phyloP scores from a whole-genome alignment of 257 asterid species.

The Ballota nigra region DNA sequence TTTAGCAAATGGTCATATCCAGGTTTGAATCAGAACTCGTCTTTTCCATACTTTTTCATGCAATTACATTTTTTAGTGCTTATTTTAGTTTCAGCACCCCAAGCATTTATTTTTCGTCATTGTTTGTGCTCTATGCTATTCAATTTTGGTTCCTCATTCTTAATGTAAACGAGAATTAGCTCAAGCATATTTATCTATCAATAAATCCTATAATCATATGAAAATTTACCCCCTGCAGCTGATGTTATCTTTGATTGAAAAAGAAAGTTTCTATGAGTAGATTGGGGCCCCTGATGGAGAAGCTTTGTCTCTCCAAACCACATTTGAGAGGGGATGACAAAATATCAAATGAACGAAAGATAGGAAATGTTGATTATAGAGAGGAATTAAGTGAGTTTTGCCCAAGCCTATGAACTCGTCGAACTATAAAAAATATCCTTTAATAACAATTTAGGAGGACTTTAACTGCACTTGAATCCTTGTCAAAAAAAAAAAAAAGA shows the following conservation, averaged over 20 bases:
- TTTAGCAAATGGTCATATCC: conserved; percentile 12
- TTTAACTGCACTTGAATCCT: not conserved
- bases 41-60: conserved; percentile 3
- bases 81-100: not conserved
- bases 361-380: not conserved
- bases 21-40: conserved; percentile 14
- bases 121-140: not conserved
- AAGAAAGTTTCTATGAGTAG: not conserved
- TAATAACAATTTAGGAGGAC: not conserved
- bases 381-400: not conserved
- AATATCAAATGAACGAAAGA: not conserved
- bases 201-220: not conserved
- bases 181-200: not conserved
- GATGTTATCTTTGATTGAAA: not conserved
- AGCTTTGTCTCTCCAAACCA: not conserved
- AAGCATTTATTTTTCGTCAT: not conserved
- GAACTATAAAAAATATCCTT: not conserved
- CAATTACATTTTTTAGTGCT: not conserved
- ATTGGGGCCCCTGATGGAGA: not conserved
- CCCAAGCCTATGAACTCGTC: not conserved
- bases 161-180: not conserved
- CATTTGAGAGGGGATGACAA: not conserved
- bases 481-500: too few relatives aligned
- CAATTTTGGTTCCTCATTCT: not conserved
- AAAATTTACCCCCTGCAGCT: not conserved